Base-by-base conservation (phyloP, 164 flowering plant genomes). In the Aristolochia californica region DNA sequence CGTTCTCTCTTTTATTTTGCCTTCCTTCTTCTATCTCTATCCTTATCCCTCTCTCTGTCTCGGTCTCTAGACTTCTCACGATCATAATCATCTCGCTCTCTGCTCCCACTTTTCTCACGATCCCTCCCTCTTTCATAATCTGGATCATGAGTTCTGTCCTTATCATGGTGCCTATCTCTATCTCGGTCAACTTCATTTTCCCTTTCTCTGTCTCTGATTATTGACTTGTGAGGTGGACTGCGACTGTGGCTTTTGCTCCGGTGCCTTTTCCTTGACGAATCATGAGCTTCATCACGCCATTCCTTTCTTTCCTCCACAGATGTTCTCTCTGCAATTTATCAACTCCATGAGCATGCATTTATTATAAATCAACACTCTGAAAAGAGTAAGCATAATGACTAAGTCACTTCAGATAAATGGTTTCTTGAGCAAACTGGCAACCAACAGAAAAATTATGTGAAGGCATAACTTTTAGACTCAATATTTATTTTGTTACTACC, bases 191-290 rank as follows among this genome's bases (percentile, higher is more conserved):
- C 55, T 48, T 74, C 80, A 59, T 59, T 70, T 34, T 77, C 85
- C 62, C 78, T 80, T 2, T 82, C 82, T 63, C 77, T 74, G 52
- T 76, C 84, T 57, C 76, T 75, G 66, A 45, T 63, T 40, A 79
- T 72, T 61, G 76, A 75, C 74, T 75, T 88, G 58, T 77, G 68
- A 23, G 61, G 83, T 24, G 97, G 97, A 68, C 98, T 91, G 21
- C 59, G 69, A 58, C 89, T 85, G 62, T 66, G 61, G 69, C 95
- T 88, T 50, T 45, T 71, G 59, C 90, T 84, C 17, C 88, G 83
- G 57, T 72, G 80, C 26, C 94, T 80, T 72, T 88, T 91, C 70
- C 82, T 79, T 45, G 86, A 77, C 50, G 78, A 66, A 1, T 84
- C 91, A 53, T 62, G 87, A 13, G 67, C 58, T 62, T 83, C 87